These are phyloP conservation scores for Papiliotrema terrestris DNA, from an alignment of 1,284 basidiomycete genomes.

Conservation along the genomic window DNA sequence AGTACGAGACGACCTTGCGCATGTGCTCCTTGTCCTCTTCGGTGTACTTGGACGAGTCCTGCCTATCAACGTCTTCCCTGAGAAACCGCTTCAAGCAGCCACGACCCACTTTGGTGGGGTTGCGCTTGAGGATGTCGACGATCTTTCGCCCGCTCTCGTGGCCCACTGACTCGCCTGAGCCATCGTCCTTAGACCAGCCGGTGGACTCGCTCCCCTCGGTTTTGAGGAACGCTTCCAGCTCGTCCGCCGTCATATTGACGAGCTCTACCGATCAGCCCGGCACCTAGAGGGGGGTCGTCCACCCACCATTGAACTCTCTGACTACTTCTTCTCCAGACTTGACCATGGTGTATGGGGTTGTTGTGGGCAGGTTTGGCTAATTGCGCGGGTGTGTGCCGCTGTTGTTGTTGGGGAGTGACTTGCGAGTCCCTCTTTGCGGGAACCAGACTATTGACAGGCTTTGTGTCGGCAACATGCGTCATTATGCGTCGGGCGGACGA, in stretches of 20 bases:
- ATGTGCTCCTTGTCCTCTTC: slow-evolving; percentile 47
- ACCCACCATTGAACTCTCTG: slow-evolving; percentile 43
- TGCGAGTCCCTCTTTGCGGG: too few species aligned
- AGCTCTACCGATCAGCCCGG: slow-evolving; percentile 22
- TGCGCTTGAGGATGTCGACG: slow-evolving; percentile 44
- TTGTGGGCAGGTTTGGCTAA: too few species aligned
- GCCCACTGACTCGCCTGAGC: slow-evolving; percentile 39
- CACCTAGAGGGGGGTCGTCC: not conserved
- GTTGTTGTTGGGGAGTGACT: too few species aligned
- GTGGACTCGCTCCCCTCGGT: slow-evolving; percentile 37
- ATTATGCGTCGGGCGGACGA: not conserved
- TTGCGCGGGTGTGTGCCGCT: too few species aligned
- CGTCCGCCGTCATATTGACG: slow-evolving; percentile 48
- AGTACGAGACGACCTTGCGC: slow-evolving; percentile 45
- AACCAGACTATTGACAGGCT: too few species aligned
- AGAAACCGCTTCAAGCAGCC: not conserved
- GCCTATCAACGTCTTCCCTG: not conserved
- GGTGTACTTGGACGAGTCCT: slow-evolving; percentile 44
- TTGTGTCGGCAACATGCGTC: not conserved
- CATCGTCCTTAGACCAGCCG: slow-evolving; percentile 39
- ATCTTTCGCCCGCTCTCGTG: slow-evolving; percentile 45
- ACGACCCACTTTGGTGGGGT: slow-evolving; percentile 37
- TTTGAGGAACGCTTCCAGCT: slow-evolving; percentile 45
- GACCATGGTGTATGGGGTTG: slow-evolving; percentile 17
- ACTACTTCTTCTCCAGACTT: slow-evolving; percentile 41